These are phyloP conservation scores for Suillus fuscotomentosus DNA, from an alignment of 768 basidiomycete genomes.

Conservation along the genomic window DNA sequence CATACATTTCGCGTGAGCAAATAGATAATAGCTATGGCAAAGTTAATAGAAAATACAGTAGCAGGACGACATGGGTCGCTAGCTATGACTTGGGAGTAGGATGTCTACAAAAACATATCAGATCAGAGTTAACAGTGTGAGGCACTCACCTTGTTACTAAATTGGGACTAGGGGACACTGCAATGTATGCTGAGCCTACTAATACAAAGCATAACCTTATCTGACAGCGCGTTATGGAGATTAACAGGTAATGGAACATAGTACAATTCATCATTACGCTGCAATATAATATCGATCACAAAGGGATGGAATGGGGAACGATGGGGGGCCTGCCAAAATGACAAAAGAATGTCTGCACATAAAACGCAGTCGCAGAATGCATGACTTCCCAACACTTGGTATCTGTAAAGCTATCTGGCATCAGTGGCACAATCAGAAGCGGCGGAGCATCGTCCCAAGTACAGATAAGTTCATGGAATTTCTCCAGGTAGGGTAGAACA, in stretches of 20 bases:
- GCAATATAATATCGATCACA: not conserved
- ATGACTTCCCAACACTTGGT: not conserved
- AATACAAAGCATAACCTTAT: not conserved
- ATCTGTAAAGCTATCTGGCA: not conserved
- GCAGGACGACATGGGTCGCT: too few relatives aligned
- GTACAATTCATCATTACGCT: not conserved
- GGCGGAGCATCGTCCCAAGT: not conserved
- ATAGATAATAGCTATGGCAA: too few relatives aligned
- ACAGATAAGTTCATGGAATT: not conserved
- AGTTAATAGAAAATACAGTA: too few relatives aligned
- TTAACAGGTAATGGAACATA: not conserved
- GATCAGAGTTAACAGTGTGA: too few relatives aligned
- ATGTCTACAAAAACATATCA: too few relatives aligned
- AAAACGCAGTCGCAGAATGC: not conserved
- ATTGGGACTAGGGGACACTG: too few relatives aligned
- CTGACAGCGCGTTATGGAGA: not conserved
- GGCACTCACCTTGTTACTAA: too few relatives aligned
- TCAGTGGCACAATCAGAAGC: not conserved
- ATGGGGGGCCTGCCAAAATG: conserved; percentile 3
- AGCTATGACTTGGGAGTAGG: too few relatives aligned
- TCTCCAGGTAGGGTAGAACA: not conserved
- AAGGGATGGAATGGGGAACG: not conserved
- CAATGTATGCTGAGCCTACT: not conserved
- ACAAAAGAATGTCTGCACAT: conserved; percentile 5
- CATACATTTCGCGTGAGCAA: too few relatives aligned